Evolutionary conservation across 345 rosid genomes (phyloP).

Genomic region (Tarenaya hassleriana): DNA sequence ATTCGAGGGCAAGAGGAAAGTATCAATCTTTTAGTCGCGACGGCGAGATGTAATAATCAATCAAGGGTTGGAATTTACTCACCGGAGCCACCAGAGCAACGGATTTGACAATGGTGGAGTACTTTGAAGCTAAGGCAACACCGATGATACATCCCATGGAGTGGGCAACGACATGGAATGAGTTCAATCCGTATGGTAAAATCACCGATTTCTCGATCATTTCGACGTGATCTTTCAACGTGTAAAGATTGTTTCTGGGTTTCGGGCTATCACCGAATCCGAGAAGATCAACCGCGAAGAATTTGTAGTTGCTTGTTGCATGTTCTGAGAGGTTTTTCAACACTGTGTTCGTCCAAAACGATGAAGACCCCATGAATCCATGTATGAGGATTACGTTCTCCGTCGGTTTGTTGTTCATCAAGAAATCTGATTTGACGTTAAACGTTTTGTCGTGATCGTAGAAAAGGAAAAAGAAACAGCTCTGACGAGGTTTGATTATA

Average conservation of each 20-base stretch:
- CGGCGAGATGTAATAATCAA: no score
- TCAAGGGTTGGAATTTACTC: conserved; percentile 16
- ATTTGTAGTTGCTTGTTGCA: conserved; percentile 29
- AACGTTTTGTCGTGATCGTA: background rate
- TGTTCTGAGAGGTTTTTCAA: conserved; percentile 42
- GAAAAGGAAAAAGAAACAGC: background rate
- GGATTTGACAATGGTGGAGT: conserved; percentile 39
- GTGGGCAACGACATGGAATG: conserved; percentile 72
- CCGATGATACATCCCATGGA: conserved; percentile 80
- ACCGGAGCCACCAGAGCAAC: conserved; percentile 64
- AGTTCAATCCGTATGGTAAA: conserved; percentile 33
- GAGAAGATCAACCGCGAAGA: conserved; percentile 57
- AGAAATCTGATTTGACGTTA: conserved; percentile 12
- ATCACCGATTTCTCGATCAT: conserved; percentile 60
- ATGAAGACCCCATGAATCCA: conserved; percentile 60
- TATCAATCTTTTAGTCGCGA: no score
- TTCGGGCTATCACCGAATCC: conserved; percentile 82
- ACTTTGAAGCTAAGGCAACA: conserved; percentile 56
- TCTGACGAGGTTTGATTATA: background rate
- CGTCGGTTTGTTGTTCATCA: conserved; percentile 25
- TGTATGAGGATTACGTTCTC: conserved; percentile 72
- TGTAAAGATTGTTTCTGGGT: conserved; percentile 50
- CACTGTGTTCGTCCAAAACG: conserved; percentile 58
- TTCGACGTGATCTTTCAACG: conserved; percentile 51
- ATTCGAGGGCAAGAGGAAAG: no score